These are phyloP conservation scores for Peronospora farinosa DNA, from an alignment of 352 stramenopile genomes.

Conservation along the genomic window DNA sequence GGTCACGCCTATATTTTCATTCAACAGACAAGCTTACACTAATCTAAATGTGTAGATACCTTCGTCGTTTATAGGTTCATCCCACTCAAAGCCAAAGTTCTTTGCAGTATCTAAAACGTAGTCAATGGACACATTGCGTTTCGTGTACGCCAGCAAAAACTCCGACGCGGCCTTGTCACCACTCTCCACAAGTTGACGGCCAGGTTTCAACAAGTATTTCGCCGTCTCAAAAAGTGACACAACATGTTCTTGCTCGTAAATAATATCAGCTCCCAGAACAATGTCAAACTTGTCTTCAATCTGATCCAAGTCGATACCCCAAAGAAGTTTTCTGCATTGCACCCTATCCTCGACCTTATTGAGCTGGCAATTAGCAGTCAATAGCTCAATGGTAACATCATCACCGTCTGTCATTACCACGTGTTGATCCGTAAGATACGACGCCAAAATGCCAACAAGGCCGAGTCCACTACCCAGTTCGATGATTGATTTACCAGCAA, in stretches of 20 bases:
- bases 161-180: constrained; percentile 25
- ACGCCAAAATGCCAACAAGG: constrained; percentile 51
- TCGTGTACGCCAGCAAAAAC: constrained; percentile 58
- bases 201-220: constrained; percentile 34
- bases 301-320: constrained; percentile 38
- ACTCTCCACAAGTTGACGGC: constrained; percentile 14
- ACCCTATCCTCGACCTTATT: constrained; percentile 37
- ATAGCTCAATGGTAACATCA: constrained; percentile 42
- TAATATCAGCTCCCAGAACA: constrained; percentile 53
- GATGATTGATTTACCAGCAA: constrained; percentile 35
- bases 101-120: constrained; percentile 49
- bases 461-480: constrained; percentile 54
- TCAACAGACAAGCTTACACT: constrained; percentile 24
- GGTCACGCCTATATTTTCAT: constrained; percentile 6
- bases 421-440: constrained; percentile 43
- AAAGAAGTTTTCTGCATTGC: constrained; percentile 44
- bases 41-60: constrained; percentile 53
- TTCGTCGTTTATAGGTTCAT: constrained; percentile 41
- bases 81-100: constrained; percentile 60
- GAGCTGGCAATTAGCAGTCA: constrained; percentile 48
- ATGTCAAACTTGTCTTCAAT: constrained; percentile 47
- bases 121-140: constrained; percentile 62
- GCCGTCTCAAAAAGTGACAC: constrained; percentile 48
- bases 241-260: constrained; percentile 58
- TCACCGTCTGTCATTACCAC: constrained; percentile 59